A percentile compares a stretch with the other conserved stretches of the same genome.
phyloP scores from a whole-genome alignment of 129 eudicot species.

The Saussurea involucrata region DNA sequence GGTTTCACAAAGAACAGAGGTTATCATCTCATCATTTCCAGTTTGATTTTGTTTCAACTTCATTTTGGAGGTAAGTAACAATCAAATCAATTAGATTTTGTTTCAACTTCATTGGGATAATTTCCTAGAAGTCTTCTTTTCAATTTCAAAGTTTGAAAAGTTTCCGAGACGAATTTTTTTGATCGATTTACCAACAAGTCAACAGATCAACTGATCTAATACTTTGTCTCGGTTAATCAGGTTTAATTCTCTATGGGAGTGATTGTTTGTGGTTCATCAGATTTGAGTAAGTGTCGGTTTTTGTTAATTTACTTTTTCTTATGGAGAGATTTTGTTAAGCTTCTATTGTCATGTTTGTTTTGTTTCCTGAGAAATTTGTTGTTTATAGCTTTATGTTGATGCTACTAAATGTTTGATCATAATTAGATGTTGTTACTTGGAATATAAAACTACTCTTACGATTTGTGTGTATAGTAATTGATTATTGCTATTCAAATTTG shows the following conservation, averaged over 20 bases:
- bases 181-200: slow-evolving; percentile 17
- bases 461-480: background rate
- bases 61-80: background rate
- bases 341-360: background rate
- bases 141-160: background rate
- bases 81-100: background rate
- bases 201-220: slow-evolving; percentile 18
- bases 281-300: background rate
- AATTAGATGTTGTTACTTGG: slow-evolving; percentile 2
- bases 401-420: background rate
- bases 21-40: background rate
- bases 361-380: background rate
- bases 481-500: background rate
- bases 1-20: background rate
- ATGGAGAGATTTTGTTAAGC: background rate
- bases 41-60: background rate
- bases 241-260: background rate
- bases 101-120: background rate
- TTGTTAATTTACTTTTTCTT: background rate
- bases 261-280: slow-evolving; percentile 15
- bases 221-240: background rate
- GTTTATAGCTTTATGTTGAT: background rate
- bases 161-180: background rate
- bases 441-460: background rate
- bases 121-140: background rate